Conservation (phyloP, 257 asterid species). For the Handroanthus guayacan region DNA sequence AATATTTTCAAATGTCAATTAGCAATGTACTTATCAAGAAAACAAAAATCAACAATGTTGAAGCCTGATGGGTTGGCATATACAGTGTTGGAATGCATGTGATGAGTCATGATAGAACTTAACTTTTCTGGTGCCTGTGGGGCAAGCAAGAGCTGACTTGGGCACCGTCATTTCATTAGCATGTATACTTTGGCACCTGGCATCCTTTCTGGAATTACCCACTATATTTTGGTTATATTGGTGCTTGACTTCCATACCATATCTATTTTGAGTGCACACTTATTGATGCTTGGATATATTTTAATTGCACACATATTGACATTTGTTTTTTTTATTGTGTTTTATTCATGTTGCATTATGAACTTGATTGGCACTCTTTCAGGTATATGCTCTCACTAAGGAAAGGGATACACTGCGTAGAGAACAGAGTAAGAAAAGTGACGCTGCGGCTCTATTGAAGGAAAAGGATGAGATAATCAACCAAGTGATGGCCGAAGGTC, state of each 20-base stretch:
- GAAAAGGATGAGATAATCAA: slow-evolving; percentile 84
- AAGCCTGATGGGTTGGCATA: slow-evolving; percentile 4
- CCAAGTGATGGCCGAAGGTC: slow-evolving; percentile 93
- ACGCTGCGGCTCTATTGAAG: slow-evolving; percentile 85
- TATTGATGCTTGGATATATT: not conserved
- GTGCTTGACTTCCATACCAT: not conserved
- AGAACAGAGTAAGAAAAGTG: slow-evolving; percentile 76
- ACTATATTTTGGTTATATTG: not conserved
- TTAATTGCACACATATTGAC: not conserved
- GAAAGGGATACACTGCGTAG: slow-evolving; percentile 87
- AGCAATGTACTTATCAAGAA: not conserved
- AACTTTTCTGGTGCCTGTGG: not conserved
- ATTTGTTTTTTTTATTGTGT: not conserved
- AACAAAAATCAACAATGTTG: not conserved
- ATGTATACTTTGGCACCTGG: not conserved
- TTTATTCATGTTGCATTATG: slow-evolving; percentile 12
- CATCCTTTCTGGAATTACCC: not conserved
- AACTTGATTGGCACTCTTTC: slow-evolving; percentile 37
- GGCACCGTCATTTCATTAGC: slow-evolving; percentile 12
- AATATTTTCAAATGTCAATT: slow-evolving; percentile 6
- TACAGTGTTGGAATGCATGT: not conserved
- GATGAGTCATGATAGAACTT: not conserved
- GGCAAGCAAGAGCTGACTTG: not conserved
- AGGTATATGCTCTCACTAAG: slow-evolving; percentile 82
- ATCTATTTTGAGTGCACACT: not conserved